Conservation (phyloP, 2,329 filamentous ascomycete genomes). For the Exophiala sp. region DNA sequence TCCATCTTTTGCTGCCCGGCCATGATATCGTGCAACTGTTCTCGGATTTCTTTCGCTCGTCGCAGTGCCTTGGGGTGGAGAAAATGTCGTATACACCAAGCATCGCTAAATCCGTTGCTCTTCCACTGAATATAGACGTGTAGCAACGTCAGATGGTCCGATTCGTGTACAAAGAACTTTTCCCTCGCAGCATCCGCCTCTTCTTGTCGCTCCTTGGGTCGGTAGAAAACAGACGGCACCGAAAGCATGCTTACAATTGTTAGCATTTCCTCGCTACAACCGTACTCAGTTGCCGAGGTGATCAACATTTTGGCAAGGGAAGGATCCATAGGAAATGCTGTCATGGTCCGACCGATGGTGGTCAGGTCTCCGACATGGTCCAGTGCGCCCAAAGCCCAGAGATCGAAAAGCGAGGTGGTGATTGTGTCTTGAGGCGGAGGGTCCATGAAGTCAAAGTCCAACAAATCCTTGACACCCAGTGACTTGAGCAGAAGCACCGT, state of each 20-base stretch:
- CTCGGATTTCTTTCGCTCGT: conserved; percentile 85
- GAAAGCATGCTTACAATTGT: conserved; percentile 98
- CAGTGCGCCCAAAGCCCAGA: conserved; percentile 90
- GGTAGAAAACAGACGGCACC: conserved; percentile 93
- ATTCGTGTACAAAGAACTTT: conserved; percentile 98
- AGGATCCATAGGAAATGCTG: conserved; percentile 96
- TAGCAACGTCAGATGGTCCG: conserved; percentile 89
- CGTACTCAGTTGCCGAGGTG: conserved; percentile 79
- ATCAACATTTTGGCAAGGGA: conserved; percentile 92
- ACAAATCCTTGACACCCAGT: conserved; percentile 82
- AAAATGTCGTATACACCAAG: conserved; percentile 91
- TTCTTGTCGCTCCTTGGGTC: conserved; percentile 92
- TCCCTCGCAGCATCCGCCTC: conserved; percentile 92
- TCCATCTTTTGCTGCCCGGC: conserved; percentile 77
- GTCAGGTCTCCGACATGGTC: conserved; percentile 94
- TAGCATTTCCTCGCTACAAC: conserved; percentile 94
- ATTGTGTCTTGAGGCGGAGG: conserved; percentile 97
- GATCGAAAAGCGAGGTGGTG: conserved; percentile 90
- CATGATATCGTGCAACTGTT: conserved; percentile 93
- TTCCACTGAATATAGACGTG: conserved; percentile 97
- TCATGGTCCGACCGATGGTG: conserved; percentile 82
- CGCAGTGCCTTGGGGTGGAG: conserved; percentile 90
- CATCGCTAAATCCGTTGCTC: conserved; percentile 79
- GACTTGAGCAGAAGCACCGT: conserved; percentile 83
- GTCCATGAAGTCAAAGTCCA: conserved; percentile 97